phyloP scores from a whole-genome alignment of 2,329 filamentous ascomycete species.

The Fusarium ambrosium region DNA sequence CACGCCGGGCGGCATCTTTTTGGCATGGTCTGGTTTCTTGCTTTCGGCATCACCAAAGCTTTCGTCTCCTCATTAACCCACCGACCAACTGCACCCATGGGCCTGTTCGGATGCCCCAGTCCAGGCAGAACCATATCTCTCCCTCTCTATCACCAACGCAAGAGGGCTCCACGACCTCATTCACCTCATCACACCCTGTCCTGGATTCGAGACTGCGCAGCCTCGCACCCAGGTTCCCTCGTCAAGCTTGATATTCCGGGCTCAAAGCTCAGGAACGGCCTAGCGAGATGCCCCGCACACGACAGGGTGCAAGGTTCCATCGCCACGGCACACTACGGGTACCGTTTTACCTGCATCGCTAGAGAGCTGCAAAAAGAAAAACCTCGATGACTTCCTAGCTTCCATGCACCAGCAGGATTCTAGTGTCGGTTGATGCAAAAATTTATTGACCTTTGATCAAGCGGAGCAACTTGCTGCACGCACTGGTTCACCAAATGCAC shows the following conservation, averaged over 20 bases:
- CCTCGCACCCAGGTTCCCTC: slow-evolving; percentile 14
- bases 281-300: slow-evolving; percentile 31
- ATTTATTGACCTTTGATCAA: neutral
- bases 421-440: slow-evolving; percentile 15
- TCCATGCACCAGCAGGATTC: slow-evolving; percentile 5
- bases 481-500: slow-evolving; percentile 5
- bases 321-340: slow-evolving; percentile 16
- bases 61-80: slow-evolving; percentile 3
- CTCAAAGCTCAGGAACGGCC: slow-evolving; percentile 41
- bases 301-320: slow-evolving; percentile 12
- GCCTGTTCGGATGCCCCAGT: slow-evolving; percentile 5
- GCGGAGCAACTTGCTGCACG: slow-evolving; percentile 1
- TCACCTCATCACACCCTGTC: slow-evolving; percentile 13
- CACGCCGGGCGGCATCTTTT: slow-evolving; percentile 26
- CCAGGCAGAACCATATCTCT: neutral
- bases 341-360: slow-evolving; percentile 33
- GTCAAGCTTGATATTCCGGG: slow-evolving; percentile 36
- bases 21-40: slow-evolving; percentile 29
- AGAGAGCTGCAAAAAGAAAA: slow-evolving; percentile 22
- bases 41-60: slow-evolving; percentile 14
- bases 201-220: slow-evolving; percentile 15
- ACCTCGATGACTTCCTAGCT: slow-evolving; percentile 6
- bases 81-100: neutral
- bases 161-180: slow-evolving; percentile 3
- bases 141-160: slow-evolving; percentile 20